phyloP scores from a whole-genome alignment of 805 yeast genomes.

The Candida xiaguanensis region DNA sequence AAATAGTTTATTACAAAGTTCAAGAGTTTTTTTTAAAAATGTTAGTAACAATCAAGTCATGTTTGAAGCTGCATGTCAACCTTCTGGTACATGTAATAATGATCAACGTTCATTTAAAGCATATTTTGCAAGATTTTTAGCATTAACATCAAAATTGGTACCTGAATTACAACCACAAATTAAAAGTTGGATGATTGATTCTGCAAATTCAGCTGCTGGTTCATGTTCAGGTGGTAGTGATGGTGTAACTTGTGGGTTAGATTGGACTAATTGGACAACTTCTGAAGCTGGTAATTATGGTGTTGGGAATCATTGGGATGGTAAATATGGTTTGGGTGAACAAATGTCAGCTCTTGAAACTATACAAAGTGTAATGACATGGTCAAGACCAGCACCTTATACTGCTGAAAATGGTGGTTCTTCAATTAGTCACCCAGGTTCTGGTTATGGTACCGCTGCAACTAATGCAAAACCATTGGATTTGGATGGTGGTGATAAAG shows the following conservation, averaged over 20 bases:
- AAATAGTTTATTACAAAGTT: constrained; percentile 49
- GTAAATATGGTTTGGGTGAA: constrained; percentile 70
- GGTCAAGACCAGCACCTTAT: constrained; percentile 53
- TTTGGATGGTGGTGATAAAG: constrained; percentile 57
- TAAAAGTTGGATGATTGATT: constrained; percentile 37
- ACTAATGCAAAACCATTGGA: constrained; percentile 39
- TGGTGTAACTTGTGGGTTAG: constrained; percentile 70
- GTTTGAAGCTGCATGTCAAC: constrained; percentile 85
- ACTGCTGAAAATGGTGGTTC: constrained; percentile 66
- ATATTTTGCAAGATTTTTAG: constrained; percentile 69
- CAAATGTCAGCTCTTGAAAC: constrained; percentile 72
- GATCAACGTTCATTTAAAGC: constrained; percentile 95
- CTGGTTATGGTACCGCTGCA: constrained; percentile 50
- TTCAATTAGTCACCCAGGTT: constrained; percentile 62
- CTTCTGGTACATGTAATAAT: constrained; percentile 58
- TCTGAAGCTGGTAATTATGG: constrained; percentile 71
- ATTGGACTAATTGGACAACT: constrained; percentile 47
- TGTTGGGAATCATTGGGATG: constrained; percentile 65
- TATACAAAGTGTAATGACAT: constrained; percentile 44
- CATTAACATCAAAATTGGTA: constrained; percentile 66
- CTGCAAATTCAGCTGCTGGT: constrained; percentile 58
- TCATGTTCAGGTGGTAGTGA: constrained; percentile 74
- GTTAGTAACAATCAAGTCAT: constrained; percentile 36
- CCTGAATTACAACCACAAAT: constrained; percentile 55
- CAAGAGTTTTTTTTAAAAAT: constrained; percentile 51